Percentiles rank a stretch among this genome's conserved stretches.
These are phyloP conservation scores for Melanogaster broomeanus DNA, from an alignment of 768 basidiomycete genomes.

Conservation along the genomic window DNA sequence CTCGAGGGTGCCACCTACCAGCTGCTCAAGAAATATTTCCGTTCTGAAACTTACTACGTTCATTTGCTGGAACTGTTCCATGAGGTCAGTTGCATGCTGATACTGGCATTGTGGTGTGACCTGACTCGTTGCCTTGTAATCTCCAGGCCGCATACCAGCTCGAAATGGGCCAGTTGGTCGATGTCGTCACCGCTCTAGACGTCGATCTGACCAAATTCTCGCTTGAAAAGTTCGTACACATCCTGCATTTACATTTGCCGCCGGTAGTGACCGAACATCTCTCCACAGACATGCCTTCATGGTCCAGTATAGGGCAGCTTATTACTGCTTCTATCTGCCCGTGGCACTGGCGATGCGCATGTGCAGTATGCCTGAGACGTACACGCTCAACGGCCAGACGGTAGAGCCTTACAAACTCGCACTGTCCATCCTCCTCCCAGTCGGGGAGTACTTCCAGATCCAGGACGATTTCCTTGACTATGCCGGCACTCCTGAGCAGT, in stretches of 20 bases:
- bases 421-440: slow-evolving; percentile 78
- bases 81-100: slow-evolving; percentile 49
- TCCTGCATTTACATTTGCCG: too few relatives aligned
- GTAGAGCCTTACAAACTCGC: slow-evolving; percentile 72
- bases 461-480: slow-evolving; percentile 98
- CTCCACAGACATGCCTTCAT: slow-evolving; percentile 78
- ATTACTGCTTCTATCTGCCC: slow-evolving; percentile 98
- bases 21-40: slow-evolving; percentile 87
- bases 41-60: slow-evolving; percentile 76
- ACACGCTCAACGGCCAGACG: slow-evolving; percentile 40
- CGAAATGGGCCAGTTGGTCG: slow-evolving; percentile 94
- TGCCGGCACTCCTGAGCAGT: slow-evolving; percentile 83
- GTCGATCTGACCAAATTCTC: slow-evolving; percentile 91
- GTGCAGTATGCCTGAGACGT: slow-evolving; percentile 57
- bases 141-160: slow-evolving; percentile 75
- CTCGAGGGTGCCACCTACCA: slow-evolving; percentile 92
- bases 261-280: not conserved
- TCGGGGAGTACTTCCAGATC: slow-evolving; percentile 98
- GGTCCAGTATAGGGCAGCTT: slow-evolving; percentile 96
- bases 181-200: slow-evolving; percentile 91
- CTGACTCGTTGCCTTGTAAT: not conserved
- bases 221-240: slow-evolving; percentile 62
- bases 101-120: not conserved
- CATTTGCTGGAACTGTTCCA: slow-evolving; percentile 92
- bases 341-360: slow-evolving; percentile 93